Percentiles rank a stretch among this genome's conserved stretches.
These are phyloP conservation scores for Dipteronia dyeriana DNA, from an alignment of 345 rosid genomes.

Conservation along the genomic window DNA sequence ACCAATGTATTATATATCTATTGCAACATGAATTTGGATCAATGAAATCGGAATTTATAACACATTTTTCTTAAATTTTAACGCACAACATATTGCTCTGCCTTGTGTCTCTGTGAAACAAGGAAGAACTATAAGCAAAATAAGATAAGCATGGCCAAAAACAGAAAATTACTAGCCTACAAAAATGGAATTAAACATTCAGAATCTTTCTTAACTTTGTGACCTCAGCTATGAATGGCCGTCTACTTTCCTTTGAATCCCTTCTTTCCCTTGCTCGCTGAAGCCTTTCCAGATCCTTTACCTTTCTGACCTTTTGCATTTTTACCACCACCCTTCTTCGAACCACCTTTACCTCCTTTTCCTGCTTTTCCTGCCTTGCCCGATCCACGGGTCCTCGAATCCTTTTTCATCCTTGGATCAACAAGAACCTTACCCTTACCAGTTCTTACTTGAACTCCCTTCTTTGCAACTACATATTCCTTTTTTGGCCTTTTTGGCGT, in stretches of 20 bases:
- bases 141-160: too few relatives aligned
- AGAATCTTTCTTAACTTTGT: constrained; percentile 1
- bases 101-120: background rate
- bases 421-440: constrained; percentile 90
- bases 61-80: background rate
- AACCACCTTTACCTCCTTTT: constrained; percentile 39
- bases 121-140: background rate
- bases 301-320: constrained; percentile 40
- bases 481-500: constrained; percentile 63
- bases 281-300: constrained; percentile 45
- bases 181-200: background rate
- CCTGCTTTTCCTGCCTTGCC: constrained; percentile 64
- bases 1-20: background rate
- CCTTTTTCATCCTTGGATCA: constrained; percentile 88
- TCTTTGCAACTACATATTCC: constrained; percentile 90
- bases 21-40: background rate
- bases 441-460: constrained; percentile 74
- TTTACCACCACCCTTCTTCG: constrained; percentile 48
- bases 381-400: constrained; percentile 51
- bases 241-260: constrained; percentile 41
- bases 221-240: constrained; percentile 23
- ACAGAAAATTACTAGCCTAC: background rate
- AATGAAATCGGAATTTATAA: background rate
- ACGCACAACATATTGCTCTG: background rate
- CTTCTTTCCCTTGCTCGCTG: constrained; percentile 44